A percentile compares a stretch with the other conserved stretches of the same genome.
These are phyloP conservation scores for Flaveria linearis DNA, from an alignment of 129 eudicot genomes.

Conservation along the genomic window DNA sequence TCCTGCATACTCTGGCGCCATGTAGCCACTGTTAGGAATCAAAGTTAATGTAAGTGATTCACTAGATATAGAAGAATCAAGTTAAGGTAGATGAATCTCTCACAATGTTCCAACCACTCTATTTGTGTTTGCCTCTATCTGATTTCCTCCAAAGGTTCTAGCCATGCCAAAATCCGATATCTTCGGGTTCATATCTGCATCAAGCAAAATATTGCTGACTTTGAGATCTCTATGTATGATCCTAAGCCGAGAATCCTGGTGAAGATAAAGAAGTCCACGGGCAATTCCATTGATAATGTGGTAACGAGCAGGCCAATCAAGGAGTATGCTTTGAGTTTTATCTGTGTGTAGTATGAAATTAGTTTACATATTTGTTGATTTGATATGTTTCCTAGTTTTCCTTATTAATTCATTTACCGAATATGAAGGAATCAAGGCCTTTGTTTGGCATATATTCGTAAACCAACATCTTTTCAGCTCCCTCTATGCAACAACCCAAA, in stretches of 20 bases:
- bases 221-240: conserved; percentile 6
- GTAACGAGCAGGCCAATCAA: neutral
- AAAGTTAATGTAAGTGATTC: neutral
- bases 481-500: neutral
- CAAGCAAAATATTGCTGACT: conserved; percentile 7
- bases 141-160: neutral
- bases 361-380: neutral
- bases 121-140: conserved; percentile 1
- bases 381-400: neutral
- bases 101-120: conserved; percentile 5
- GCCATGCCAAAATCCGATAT: conserved; percentile 14
- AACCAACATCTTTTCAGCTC: neutral
- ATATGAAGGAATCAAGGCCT: conserved; percentile 3
- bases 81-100: neutral
- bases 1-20: conserved; percentile 13
- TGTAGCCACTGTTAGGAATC: neutral
- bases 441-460: neutral
- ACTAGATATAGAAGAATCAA: neutral
- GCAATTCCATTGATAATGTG: conserved; percentile 2
- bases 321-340: neutral
- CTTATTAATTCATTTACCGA: neutral
- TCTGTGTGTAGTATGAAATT: neutral
- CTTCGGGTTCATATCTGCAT: neutral
- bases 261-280: conserved; percentile 14
- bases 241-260: conserved; percentile 10